A percentile compares a stretch with the other conserved stretches of the same genome.
phyloP scores from a whole-genome alignment of 768 basidiomycete genomes.

The Leccinum ochraceum region DNA sequence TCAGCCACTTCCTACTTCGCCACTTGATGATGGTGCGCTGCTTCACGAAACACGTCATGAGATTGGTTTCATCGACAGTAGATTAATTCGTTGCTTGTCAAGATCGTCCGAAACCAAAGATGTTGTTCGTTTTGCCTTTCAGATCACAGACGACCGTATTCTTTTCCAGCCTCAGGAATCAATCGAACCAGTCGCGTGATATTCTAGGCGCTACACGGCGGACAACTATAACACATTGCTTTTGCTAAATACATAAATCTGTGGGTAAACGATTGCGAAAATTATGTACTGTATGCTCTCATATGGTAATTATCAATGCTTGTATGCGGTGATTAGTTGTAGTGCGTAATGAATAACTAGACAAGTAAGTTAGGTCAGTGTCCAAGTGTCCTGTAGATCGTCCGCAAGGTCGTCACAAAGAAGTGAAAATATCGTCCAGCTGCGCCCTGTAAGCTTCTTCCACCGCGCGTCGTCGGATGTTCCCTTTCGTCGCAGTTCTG shows the following conservation, averaged over 20 bases:
- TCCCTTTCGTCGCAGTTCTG: constrained; percentile 79
- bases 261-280: constrained; percentile 1
- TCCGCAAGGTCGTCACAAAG: constrained; percentile 17
- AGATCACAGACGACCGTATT: constrained; percentile 24
- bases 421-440: constrained; percentile 59
- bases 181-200: neutral
- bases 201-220: neutral
- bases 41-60: constrained; percentile 21
- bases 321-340: constrained; percentile 12
- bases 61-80: constrained; percentile 18
- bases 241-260: neutral
- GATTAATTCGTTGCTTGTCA: constrained; percentile 29
- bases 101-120: constrained; percentile 28
- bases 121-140: constrained; percentile 23
- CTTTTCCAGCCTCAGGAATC: constrained; percentile 3
- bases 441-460: constrained; percentile 61
- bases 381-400: constrained; percentile 1
- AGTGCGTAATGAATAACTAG: constrained; percentile 8
- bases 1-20: constrained; percentile 11
- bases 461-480: constrained; percentile 74
- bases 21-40: constrained; percentile 17
- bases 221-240: constrained; percentile 9
- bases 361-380: constrained; percentile 21
- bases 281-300: constrained; percentile 12
- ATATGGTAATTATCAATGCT: constrained; percentile 20